phyloP scores from a whole-genome alignment of 2,329 filamentous ascomycete species.

The Exutisphaerella laricina region DNA sequence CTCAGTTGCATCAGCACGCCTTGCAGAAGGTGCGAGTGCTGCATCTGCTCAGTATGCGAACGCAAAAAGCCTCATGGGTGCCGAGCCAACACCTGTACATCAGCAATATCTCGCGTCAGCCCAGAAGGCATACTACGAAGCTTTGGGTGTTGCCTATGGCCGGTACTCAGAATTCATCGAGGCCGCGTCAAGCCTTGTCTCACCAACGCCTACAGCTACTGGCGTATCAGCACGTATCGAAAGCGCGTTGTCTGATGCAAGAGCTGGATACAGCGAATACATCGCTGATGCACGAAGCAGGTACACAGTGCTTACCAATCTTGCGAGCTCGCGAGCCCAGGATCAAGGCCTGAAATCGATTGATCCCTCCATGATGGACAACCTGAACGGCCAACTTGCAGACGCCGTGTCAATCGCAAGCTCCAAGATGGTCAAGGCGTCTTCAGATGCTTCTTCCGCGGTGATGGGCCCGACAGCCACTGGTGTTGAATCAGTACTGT shows the following conservation, averaged over 20 bases:
- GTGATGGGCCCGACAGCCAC: slow-evolving; percentile 46
- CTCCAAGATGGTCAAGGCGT: slow-evolving; percentile 45
- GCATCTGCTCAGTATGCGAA: slow-evolving; percentile 66
- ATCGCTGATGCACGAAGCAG: slow-evolving; percentile 30
- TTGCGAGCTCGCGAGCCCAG: slow-evolving; percentile 15
- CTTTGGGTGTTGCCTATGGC: slow-evolving; percentile 70
- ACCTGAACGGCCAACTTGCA: slow-evolving; percentile 29
- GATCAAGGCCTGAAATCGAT: slow-evolving; percentile 19
- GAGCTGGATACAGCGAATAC: slow-evolving; percentile 33
- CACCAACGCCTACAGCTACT: slow-evolving; percentile 57
- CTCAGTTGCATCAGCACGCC: slow-evolving; percentile 63
- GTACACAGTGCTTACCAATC: slow-evolving; percentile 21
- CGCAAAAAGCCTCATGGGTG: slow-evolving; percentile 60
- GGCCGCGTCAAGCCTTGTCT: slow-evolving; percentile 65
- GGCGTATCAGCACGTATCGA: slow-evolving; percentile 64
- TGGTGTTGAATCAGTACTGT: slow-evolving; percentile 42
- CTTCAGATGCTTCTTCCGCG: slow-evolving; percentile 41
- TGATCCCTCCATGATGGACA: slow-evolving; percentile 27
- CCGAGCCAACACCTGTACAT: slow-evolving; percentile 55
- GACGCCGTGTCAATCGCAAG: slow-evolving; percentile 29
- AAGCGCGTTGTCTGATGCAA: slow-evolving; percentile 46
- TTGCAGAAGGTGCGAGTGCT: slow-evolving; percentile 63
- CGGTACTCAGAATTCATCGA: slow-evolving; percentile 70
- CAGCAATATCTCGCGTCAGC: slow-evolving; percentile 53
- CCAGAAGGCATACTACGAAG: slow-evolving; percentile 69